Conservation (phyloP, 176 grass and related monocot species). For the Rhynchospora tenuis region DNA sequence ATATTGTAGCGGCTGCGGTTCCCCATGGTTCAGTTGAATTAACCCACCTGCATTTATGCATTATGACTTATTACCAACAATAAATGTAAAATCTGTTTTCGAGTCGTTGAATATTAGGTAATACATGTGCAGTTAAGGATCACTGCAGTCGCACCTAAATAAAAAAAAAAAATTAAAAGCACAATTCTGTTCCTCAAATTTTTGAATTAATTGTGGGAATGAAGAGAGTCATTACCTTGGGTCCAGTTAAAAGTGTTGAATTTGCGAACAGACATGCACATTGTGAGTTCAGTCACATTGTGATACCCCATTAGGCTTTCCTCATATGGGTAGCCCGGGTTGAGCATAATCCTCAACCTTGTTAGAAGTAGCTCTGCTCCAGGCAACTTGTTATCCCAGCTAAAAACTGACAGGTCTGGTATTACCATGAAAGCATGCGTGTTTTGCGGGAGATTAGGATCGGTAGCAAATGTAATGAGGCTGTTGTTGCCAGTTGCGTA, state of each 20-base stretch:
- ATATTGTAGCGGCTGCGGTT: conserved; percentile 66
- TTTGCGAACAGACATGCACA: conserved; percentile 66
- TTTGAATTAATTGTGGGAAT: not conserved
- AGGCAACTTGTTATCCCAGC: conserved; percentile 98
- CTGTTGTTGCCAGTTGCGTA: conserved; percentile 83
- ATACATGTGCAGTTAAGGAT: conserved; percentile 13
- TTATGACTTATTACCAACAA: not conserved
- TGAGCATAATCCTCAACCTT: conserved; percentile 82
- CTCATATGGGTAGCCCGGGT: conserved; percentile 87
- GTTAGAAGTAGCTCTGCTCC: conserved; percentile 72
- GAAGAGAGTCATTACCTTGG: conserved; percentile 11
- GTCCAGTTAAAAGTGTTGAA: conserved; percentile 72
- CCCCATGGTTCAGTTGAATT: conserved; percentile 69
- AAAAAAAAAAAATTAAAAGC: not conserved
- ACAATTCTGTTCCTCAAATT: not conserved
- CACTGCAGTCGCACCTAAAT: conserved; percentile 18
- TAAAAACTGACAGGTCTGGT: conserved; percentile 74
- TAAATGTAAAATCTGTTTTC: conserved; percentile 7
- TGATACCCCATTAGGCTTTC: conserved; percentile 67
- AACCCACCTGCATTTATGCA: conserved; percentile 46
- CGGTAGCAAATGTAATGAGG: conserved; percentile 76
- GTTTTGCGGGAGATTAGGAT: conserved; percentile 64
- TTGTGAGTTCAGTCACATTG: conserved; percentile 59
- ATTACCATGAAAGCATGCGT: conserved; percentile 52
- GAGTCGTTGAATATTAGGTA: not conserved